phyloP scores from a whole-genome alignment of 2,329 filamentous ascomycete genomes.

The Daldinia eschscholtzii region DNA sequence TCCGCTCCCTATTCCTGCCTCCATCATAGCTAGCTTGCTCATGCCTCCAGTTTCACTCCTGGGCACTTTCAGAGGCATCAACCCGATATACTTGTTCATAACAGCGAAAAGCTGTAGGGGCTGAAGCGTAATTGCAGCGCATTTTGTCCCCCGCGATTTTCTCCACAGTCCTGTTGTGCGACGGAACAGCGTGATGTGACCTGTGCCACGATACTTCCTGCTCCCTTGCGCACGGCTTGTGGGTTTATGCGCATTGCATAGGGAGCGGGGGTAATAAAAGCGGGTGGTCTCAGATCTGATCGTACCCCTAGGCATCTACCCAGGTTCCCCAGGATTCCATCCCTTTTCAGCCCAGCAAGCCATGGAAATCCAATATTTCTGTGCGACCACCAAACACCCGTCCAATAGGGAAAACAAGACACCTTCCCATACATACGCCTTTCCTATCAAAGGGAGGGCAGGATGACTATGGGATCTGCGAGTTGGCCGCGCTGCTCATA shows the following conservation, averaged over 20 bases:
- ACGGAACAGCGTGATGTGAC: background rate
- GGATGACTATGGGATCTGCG: conserved; percentile 28
- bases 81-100: background rate
- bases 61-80: background rate
- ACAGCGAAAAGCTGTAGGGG: too few species aligned
- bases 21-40: background rate
- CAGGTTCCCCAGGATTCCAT: background rate
- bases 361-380: background rate
- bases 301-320: background rate
- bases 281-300: conserved; percentile 1
- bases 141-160: too few species aligned
- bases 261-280: too few species aligned
- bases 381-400: too few species aligned
- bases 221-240: background rate
- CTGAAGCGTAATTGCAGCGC: background rate
- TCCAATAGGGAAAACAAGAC: background rate
- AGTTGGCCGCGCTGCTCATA: conserved; percentile 36
- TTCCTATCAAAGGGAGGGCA: background rate
- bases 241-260: background rate
- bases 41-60: background rate
- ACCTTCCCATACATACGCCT: background rate
- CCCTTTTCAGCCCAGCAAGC: background rate
- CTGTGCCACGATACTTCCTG: background rate
- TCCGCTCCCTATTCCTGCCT: background rate
- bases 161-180: background rate